Evolutionary conservation across 257 asterid genomes (phyloP).

Genomic region (Solanum raphanifolium): DNA sequence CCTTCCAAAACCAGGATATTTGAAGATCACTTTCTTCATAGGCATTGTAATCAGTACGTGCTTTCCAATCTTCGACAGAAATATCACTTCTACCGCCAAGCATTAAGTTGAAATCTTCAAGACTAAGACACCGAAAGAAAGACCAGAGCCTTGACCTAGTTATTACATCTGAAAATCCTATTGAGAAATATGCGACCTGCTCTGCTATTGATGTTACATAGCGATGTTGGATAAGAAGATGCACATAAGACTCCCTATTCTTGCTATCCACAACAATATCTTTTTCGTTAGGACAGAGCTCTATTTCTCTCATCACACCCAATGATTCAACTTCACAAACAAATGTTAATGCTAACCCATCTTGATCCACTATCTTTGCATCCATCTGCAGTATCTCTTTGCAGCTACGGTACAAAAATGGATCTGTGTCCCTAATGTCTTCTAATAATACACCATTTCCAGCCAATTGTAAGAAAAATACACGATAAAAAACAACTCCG

Average conservation of each 20-base stretch:
- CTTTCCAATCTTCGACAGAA: slow-evolving; percentile 82
- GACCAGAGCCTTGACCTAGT: slow-evolving; percentile 16
- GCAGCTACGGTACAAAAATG: slow-evolving; percentile 68
- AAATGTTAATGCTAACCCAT: slow-evolving; percentile 70
- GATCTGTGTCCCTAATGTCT: slow-evolving; percentile 71
- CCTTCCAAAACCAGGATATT: slow-evolving; percentile 95
- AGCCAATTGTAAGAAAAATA: slow-evolving; percentile 54
- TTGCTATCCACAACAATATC: slow-evolving; percentile 45
- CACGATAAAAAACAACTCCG: slow-evolving; percentile 65
- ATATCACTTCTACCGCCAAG: slow-evolving; percentile 57
- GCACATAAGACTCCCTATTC: slow-evolving; percentile 62
- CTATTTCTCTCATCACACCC: slow-evolving; percentile 59
- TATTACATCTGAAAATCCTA: slow-evolving; percentile 58
- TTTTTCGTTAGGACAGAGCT: slow-evolving; percentile 55
- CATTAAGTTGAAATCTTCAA: slow-evolving; percentile 60
- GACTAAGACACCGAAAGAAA: slow-evolving; percentile 55
- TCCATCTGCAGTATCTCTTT: slow-evolving; percentile 33
- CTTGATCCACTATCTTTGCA: slow-evolving; percentile 67
- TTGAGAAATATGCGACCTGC: slow-evolving; percentile 46
- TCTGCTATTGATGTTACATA: slow-evolving; percentile 50
- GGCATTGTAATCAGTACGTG: slow-evolving; percentile 70
- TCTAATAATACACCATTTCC: slow-evolving; percentile 49
- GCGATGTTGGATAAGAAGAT: slow-evolving; percentile 52
- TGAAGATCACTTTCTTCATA: slow-evolving; percentile 54
- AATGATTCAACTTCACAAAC: slow-evolving; percentile 60